Percentiles rank a stretch among this genome's conserved stretches.
These are phyloP conservation scores for Aspergillus nidulans DNA, from an alignment of 495 filamentous ascomycete genomes.

Conservation along the genomic window DNA sequence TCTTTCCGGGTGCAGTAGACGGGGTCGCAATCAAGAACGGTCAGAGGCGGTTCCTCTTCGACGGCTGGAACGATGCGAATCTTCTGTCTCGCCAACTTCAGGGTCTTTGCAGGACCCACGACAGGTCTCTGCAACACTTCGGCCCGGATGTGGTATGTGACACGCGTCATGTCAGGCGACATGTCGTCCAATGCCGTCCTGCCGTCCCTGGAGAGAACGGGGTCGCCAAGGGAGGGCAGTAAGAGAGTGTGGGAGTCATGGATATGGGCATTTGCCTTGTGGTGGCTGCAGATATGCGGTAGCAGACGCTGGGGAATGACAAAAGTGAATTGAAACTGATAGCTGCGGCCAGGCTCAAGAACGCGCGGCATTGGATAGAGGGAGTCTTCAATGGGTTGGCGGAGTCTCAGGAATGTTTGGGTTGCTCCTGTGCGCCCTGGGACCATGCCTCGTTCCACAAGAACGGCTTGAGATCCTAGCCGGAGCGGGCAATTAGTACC, in stretches of 20 bases:
- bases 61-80: slow-evolving; percentile 73
- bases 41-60: slow-evolving; percentile 73
- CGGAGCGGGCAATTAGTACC: slow-evolving; percentile 20
- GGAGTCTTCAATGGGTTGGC: slow-evolving; percentile 69
- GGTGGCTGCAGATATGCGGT: slow-evolving; percentile 58
- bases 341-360: slow-evolving; percentile 59
- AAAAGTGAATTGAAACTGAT: slow-evolving; percentile 82
- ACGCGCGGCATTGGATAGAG: slow-evolving; percentile 67
- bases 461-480: slow-evolving; percentile 45
- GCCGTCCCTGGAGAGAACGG: slow-evolving; percentile 48
- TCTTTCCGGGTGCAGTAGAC: slow-evolving; percentile 67
- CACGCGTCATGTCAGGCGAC: slow-evolving; percentile 71
- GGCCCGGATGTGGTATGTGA: slow-evolving; percentile 70
- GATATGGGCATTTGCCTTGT: slow-evolving; percentile 50
- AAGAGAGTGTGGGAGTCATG: slow-evolving; percentile 69
- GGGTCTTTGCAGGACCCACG: slow-evolving; percentile 29
- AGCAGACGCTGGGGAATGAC: slow-evolving; percentile 72
- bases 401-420: slow-evolving; percentile 72
- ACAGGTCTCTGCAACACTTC: slow-evolving; percentile 35
- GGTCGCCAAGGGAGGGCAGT: slow-evolving; percentile 77
- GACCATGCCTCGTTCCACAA: slow-evolving; percentile 47
- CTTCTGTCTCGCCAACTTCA: slow-evolving; percentile 53
- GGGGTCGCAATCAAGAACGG: slow-evolving; percentile 51
- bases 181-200: slow-evolving; percentile 67
- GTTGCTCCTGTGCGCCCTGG: slow-evolving; percentile 49